These are phyloP conservation scores for Lepidium sativum DNA, from an alignment of 345 rosid genomes.

Conservation along the genomic window DNA sequence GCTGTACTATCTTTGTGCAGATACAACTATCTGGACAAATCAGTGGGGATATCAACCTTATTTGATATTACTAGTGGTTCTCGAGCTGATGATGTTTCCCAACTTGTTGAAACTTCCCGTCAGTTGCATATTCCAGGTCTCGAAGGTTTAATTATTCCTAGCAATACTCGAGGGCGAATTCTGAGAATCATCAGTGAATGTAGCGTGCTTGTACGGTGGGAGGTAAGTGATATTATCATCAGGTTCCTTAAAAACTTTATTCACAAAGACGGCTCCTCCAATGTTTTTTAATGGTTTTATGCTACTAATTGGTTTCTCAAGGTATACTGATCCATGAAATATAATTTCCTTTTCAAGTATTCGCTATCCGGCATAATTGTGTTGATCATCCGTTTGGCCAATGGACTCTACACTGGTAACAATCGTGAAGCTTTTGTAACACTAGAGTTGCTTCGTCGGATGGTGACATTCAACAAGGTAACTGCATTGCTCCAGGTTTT, in stretches of 20 bases:
- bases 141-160: slow-evolving; percentile 72
- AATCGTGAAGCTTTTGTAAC: slow-evolving; percentile 47
- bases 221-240: slow-evolving; percentile 40
- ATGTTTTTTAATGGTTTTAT: not conserved
- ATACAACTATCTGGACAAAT: slow-evolving; percentile 82
- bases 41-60: slow-evolving; percentile 71
- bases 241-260: not conserved
- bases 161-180: slow-evolving; percentile 64
- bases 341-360: slow-evolving; percentile 36
- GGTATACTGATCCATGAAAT: slow-evolving; percentile 18
- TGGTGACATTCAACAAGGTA: slow-evolving; percentile 81
- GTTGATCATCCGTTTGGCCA: slow-evolving; percentile 74
- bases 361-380: slow-evolving; percentile 59
- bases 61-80: slow-evolving; percentile 55
- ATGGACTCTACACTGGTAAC: slow-evolving; percentile 43
- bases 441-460: slow-evolving; percentile 65
- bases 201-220: slow-evolving; percentile 92
- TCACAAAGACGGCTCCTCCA: not conserved
- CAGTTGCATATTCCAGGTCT: slow-evolving; percentile 67
- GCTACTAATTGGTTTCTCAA: not conserved
- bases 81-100: slow-evolving; percentile 41
- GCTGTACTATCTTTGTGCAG: slow-evolving; percentile 32
- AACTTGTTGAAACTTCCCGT: slow-evolving; percentile 56
- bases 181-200: slow-evolving; percentile 48
- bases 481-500: slow-evolving; percentile 13